These are phyloP conservation scores for Raddia guianensis DNA, from an alignment of 176 grass and related monocot species.

Conservation along the genomic window DNA sequence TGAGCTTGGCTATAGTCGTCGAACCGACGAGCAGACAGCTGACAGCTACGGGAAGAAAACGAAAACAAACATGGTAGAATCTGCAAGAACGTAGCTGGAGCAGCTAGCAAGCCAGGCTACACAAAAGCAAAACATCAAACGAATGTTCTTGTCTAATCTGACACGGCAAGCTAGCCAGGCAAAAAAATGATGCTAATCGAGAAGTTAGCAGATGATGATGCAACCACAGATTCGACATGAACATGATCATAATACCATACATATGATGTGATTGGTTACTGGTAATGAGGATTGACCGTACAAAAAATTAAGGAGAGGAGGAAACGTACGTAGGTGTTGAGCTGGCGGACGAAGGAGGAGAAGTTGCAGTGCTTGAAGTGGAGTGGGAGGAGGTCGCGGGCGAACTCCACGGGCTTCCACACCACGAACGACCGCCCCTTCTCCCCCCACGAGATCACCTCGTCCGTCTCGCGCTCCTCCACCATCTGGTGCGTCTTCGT, in stretches of 20 bases:
- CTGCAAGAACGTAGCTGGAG: not conserved
- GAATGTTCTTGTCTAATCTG: not conserved
- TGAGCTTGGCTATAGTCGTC: not conserved
- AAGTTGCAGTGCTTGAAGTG: constrained; percentile 99
- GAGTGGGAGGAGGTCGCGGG: constrained; percentile 80
- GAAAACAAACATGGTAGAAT: not conserved
- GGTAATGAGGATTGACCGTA: not conserved
- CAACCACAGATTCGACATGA: too few relatives aligned
- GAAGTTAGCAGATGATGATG: not conserved
- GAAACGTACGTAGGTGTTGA: constrained; percentile 87
- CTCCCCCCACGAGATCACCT: constrained; percentile 88
- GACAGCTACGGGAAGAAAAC: not conserved
- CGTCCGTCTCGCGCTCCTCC: constrained; percentile 67
- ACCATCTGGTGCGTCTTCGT: constrained; percentile 85
- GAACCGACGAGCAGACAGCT: not conserved
- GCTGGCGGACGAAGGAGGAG: constrained; percentile 94
- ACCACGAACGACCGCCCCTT: constrained; percentile 85
- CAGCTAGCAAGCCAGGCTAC: not conserved
- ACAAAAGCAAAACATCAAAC: not conserved
- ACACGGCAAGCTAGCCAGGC: not conserved
- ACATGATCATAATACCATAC: not conserved
- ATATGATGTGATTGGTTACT: not conserved
- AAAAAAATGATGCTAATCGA: not conserved
- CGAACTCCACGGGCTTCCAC: constrained; percentile 92
- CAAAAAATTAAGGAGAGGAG: not conserved